Conservation (phyloP, 2,329 filamentous ascomycete genomes). For the Colletotrichum sp. region DNA sequence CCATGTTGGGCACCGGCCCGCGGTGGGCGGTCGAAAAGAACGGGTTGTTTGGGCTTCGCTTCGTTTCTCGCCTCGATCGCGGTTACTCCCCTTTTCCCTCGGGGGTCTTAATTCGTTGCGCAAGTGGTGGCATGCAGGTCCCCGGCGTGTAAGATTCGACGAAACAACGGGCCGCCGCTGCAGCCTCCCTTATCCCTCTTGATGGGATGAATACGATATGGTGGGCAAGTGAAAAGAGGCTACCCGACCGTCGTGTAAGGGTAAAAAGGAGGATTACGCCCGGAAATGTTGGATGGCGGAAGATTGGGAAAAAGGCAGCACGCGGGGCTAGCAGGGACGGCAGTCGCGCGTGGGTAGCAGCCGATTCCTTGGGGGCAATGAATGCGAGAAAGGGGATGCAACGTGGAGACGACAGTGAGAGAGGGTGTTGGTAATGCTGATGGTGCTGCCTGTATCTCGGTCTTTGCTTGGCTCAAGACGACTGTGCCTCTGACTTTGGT, state of each 20-base stretch:
- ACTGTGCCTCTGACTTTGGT: background rate
- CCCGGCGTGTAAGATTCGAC: background rate
- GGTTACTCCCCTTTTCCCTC: background rate
- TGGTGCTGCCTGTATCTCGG: background rate
- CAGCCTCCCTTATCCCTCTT: background rate
- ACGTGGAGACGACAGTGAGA: conserved; percentile 7
- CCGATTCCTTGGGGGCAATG: conserved; percentile 4
- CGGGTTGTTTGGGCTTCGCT: background rate
- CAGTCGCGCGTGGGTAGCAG: conserved; percentile 9
- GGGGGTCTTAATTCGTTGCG: background rate
- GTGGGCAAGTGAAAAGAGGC: background rate
- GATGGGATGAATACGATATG: background rate
- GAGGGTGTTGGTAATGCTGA: background rate
- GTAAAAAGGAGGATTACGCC: background rate
- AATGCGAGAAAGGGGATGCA: conserved; percentile 13
- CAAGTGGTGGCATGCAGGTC: background rate
- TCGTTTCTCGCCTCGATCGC: background rate
- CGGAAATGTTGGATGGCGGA: background rate
- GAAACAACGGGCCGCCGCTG: background rate
- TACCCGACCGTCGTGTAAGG: background rate
- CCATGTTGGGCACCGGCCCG: background rate
- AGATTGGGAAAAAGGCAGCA: background rate
- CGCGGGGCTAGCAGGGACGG: background rate
- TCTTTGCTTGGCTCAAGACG: background rate
- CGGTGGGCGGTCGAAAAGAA: background rate